Base-by-base conservation (phyloP, 2,329 filamentous ascomycete genomes). In the Scedosporium dehoogii region DNA sequence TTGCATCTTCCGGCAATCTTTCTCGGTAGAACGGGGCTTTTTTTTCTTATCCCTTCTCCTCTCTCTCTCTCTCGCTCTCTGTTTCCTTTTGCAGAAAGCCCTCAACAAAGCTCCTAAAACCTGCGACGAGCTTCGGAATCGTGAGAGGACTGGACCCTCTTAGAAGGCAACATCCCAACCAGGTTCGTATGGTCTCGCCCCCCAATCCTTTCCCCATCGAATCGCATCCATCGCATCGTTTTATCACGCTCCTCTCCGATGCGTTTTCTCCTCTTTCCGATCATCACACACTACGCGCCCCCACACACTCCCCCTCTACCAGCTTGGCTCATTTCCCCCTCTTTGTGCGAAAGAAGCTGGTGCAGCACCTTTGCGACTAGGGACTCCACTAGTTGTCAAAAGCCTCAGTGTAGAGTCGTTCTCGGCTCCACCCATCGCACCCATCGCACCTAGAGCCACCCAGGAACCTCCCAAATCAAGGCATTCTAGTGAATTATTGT, bases 271-370 rank as follows among this genome's bases (percentile, higher is more conserved):
- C 48, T 21, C 21, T 12, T 53, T 53, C 23, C 23, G 48, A 53
- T 53, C 48, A 53, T 53, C 48, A 53, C 10, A 53, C 21, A 21
- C 48, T 33, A 33, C 29, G 29, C 29, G 29, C 42, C 48, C 48
- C 48, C 48, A 53, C 48, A 18, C 48, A 21, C 48, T 21, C 48
- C 48, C 23, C 10, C 23, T 53, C 48, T 53, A 21, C 48, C 48
- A 53, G n/a, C 48, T 53, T 53, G n/a, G 48, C 48, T 53, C 48
- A 53, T 53, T 53, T 53, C 48, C 48, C 42, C 48, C 48, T 53
- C 48, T 53, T 53, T 53, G 48, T 23, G 48, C 48, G 48, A 53
- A 23, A 21, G n/a, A 46, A 53, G 21, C 48, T 53, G 48, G 48
- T 53, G 48, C 48, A 53, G 48, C 48, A 53, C 6, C 48, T 53